These are phyloP conservation scores for Hysterangium stoloniferum DNA, from an alignment of 768 basidiomycete genomes.

Conservation along the genomic window DNA sequence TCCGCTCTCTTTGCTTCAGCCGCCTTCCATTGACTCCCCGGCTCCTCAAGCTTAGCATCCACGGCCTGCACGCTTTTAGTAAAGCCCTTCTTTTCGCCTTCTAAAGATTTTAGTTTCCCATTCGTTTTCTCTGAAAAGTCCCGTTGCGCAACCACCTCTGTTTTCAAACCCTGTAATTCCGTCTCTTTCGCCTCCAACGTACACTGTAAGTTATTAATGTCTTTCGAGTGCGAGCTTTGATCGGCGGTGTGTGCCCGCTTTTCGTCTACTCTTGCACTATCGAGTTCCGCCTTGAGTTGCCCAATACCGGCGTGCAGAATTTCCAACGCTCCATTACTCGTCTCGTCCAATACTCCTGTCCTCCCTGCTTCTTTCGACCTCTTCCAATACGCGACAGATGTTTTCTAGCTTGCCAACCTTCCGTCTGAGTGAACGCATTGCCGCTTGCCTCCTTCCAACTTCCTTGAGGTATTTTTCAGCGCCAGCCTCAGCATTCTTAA, in stretches of 20 bases:
- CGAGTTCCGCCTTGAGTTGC: conserved; percentile 59
- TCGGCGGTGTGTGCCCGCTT: conserved; percentile 16
- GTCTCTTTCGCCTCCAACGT: conserved; percentile 36
- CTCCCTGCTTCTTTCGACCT: conserved; percentile 77
- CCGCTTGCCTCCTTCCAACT: conserved; percentile 46
- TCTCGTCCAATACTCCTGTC: conserved; percentile 79
- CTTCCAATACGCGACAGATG: conserved; percentile 60
- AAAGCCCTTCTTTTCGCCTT: conserved; percentile 8
- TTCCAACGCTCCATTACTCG: conserved; percentile 69
- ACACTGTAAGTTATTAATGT: conserved; percentile 31
- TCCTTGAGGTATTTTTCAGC: conserved; percentile 26
- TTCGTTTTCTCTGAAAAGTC: conserved; percentile 46
- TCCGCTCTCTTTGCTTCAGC: conserved; percentile 47
- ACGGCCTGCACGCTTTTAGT: conserved; percentile 2
- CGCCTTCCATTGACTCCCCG: conserved; percentile 43
- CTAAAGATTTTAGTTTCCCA: conserved; percentile 27
- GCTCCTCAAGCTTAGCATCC: conserved; percentile 25
- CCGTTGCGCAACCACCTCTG: conserved; percentile 69
- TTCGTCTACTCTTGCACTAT: conserved; percentile 37
- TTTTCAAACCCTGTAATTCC: conserved; percentile 42
- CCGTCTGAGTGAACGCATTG: conserved; percentile 62
- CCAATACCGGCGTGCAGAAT: conserved; percentile 76
- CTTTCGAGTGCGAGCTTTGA: conserved; percentile 11
- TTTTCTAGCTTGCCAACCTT: conserved; percentile 69
- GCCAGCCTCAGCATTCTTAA: conserved; percentile 43